Evolutionary conservation across 208 protist genomes (phyloP), one percentile per base, ranked within the genome.

Genomic region (Crithidia bombi): DNA sequence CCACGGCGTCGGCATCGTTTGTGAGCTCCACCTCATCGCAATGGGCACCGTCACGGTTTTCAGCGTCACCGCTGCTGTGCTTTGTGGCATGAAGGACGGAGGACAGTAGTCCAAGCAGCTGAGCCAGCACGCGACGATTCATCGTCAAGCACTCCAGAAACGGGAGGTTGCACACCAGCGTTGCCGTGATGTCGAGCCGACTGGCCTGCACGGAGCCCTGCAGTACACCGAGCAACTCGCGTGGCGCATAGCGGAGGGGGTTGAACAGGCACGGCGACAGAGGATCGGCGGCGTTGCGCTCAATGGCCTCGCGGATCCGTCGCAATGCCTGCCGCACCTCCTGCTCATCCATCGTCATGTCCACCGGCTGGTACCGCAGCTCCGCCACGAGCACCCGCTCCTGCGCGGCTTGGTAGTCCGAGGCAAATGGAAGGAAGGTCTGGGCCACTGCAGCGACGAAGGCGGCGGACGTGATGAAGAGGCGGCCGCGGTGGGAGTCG

Each of bases 91-190:
- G 63, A 30, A 74, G 19, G 19, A 80, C 41, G 12, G 54, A 70
- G 4, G 75, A 80, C 3, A 92, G 73, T 32, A 91, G 35, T 21
- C 72, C 78, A 12, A 91, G 70, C 43, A 88, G 73, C 15, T 81
- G 77, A 58, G 82, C 78, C 28, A 91, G 64, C 72, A 82, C 75
- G 7, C 51, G 66, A 5, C 59, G 62, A 47, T 72, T 70, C 9
- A 73, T 51, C 14, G 92, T 35, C 15, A 91, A 49, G 36, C 68
- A 73, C 65, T 94, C 88, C n/a, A 97, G 39, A 51, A 91, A 92
- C 6, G 84, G 85, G 11, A 97, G 50, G 69, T 95, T 87, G 35
- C 73, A 62, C 7, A 75, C 68, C 1, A 95, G 55, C 12, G 73
- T 65, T 3, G 73, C 67, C 5, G 81, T 70, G 15, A 91, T 58